Percentiles rank a stretch among this genome's conserved stretches.
Evolutionary conservation across 2,329 filamentous ascomycete species (phyloP).

Genomic region (Aspergillus thermomutatus): DNA sequence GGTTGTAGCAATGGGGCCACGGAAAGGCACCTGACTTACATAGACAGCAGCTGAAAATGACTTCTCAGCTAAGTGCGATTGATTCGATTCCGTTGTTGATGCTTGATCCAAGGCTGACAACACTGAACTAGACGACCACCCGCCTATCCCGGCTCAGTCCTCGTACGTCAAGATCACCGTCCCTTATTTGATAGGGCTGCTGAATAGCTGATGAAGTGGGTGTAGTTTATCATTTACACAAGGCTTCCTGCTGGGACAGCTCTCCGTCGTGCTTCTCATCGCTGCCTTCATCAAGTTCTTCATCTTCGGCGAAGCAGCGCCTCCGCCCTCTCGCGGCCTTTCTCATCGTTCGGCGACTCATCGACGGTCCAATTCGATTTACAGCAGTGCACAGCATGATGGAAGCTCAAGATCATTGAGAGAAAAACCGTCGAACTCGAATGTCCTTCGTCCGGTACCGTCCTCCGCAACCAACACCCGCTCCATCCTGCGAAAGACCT

Average conservation of each 20-base stretch:
- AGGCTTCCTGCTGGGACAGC: slow-evolving; percentile 86
- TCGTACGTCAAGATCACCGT: slow-evolving; percentile 32
- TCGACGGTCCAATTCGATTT: slow-evolving; percentile 67
- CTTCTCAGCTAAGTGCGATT: slow-evolving; percentile 29
- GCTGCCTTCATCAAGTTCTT: slow-evolving; percentile 99
- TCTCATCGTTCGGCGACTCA: slow-evolving; percentile 74
- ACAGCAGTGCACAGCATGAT: slow-evolving; percentile 35
- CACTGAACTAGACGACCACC: slow-evolving; percentile 24
- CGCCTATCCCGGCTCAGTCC: slow-evolving; percentile 34
- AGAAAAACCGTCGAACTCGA: slow-evolving; percentile 56
- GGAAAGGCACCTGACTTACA: slow-evolving; percentile 15
- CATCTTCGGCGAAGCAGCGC: slow-evolving; percentile 93
- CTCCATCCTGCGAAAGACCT: slow-evolving; percentile 86
- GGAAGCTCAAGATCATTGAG: slow-evolving; percentile 44
- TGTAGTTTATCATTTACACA: slow-evolving; percentile 83
- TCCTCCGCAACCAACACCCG: slow-evolving; percentile 79
- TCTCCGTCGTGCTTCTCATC: slow-evolving; percentile 86
- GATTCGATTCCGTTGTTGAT: not conserved
- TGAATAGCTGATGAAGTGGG: slow-evolving; percentile 4
- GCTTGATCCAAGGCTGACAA: slow-evolving; percentile 12
- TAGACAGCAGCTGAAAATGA: slow-evolving; percentile 28
- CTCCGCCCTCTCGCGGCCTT: slow-evolving; percentile 74
- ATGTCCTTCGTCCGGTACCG: slow-evolving; percentile 68
- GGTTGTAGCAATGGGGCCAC: slow-evolving; percentile 21
- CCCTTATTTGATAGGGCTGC: not conserved